Evolutionary conservation across 2,329 filamentous ascomycete genomes (phyloP), one percentile per base, ranked within the genome.

Genomic region (Parastagonospora avenae): DNA sequence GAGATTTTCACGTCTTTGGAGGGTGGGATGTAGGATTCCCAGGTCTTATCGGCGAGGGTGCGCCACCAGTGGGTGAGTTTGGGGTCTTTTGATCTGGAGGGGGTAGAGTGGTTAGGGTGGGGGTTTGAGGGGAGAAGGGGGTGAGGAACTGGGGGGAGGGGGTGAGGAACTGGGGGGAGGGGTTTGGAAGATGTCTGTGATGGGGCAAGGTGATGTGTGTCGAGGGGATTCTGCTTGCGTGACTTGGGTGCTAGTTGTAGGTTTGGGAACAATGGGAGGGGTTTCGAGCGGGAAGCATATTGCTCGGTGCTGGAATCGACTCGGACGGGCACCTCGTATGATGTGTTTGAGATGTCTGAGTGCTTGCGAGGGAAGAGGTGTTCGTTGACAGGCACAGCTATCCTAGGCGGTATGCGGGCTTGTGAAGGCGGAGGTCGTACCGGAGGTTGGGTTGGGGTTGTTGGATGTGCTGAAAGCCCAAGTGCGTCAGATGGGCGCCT

Each of bases 1-100:
- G 65, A 68, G 12, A 71, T 70, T 10, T 59, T 58, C 2, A 57
- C 70, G 4, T 31, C 14, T 16, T 42, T 42, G 12, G n/a, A 36
- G 4, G 47, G 48, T 8, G 52, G 24, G 19, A 24, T 24, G 19
- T 24, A 24, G 19, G 19, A 24, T 24, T 24, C 19, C 5, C 3
- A 24, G 19, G 19, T 24, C 5, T 24, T 24, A 5, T 24, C 19
- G 3, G 19, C 19, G 19, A 24, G 19, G 3, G 19, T 24, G 19
- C 19, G 19, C 19, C 19, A 24, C 19, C 19, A 24, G 19, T 24
- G 19, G 19, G 19, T 24, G 19, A 5, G 19, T 24, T 24, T 24
- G 19, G 19, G 5, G 19, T 24, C 19, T 24, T 24, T 24, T 24
- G 5, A 5, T 24, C 5, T 24, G 19, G 19, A 24, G 19, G 19